These are phyloP conservation scores for Odontarrhena argentea DNA, from an alignment of 345 rosid genomes.

Conservation along the genomic window DNA sequence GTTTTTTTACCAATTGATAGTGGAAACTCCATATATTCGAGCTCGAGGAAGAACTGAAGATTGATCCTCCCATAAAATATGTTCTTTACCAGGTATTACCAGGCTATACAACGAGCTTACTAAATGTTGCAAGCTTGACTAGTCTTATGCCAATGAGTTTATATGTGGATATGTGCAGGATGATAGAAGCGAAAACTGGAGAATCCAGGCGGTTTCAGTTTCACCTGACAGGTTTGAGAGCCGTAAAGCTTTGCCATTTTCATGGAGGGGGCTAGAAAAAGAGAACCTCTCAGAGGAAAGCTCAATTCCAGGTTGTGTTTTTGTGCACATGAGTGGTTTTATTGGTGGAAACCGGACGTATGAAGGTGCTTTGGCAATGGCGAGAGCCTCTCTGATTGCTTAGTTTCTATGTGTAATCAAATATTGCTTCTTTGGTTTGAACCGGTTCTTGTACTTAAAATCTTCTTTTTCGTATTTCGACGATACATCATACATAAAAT, in stretches of 20 bases:
- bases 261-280: slow-evolving; percentile 81
- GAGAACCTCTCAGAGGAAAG: slow-evolving; percentile 62
- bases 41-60: slow-evolving; percentile 82
- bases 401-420: slow-evolving; percentile 7
- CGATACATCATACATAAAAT: neutral
- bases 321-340: slow-evolving; percentile 86
- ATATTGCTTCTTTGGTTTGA: slow-evolving; percentile 8
- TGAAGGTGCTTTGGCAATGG: slow-evolving; percentile 80
- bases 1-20: slow-evolving; percentile 40
- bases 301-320: slow-evolving; percentile 66
- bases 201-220: slow-evolving; percentile 76
- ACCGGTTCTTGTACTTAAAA: slow-evolving; percentile 3
- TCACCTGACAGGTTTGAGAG: slow-evolving; percentile 77
- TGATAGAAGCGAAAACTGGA: slow-evolving; percentile 77
- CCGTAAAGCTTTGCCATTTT: slow-evolving; percentile 71
- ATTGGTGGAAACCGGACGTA: slow-evolving; percentile 70
- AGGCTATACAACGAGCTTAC: neutral
- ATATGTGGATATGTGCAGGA: slow-evolving; percentile 53
- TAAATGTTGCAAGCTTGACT: neutral
- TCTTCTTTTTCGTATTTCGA: no score
- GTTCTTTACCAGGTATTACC: slow-evolving; percentile 66
- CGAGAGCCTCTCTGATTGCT: slow-evolving; percentile 46
- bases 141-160: slow-evolving; percentile 12
- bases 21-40: slow-evolving; percentile 87
- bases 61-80: slow-evolving; percentile 66